phyloP scores from a whole-genome alignment of 106 monocot species.

The Hemerocallis citrina region DNA sequence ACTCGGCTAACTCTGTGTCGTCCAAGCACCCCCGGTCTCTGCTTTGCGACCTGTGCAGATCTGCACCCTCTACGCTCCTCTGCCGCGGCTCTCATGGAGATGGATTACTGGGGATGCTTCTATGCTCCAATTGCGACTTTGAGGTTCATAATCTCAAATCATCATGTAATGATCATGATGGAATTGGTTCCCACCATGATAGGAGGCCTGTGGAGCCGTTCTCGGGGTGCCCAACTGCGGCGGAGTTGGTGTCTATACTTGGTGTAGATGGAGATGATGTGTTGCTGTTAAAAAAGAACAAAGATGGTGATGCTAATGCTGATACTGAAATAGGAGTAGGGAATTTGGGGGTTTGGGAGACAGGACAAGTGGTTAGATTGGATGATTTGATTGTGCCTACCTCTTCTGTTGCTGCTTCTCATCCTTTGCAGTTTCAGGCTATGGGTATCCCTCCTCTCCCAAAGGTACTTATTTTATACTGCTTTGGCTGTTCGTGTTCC shows the following conservation, averaged over 20 bases:
- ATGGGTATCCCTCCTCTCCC: slow-evolving; percentile 30
- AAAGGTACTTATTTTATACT: too few relatives aligned
- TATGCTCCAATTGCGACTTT: slow-evolving; percentile 49
- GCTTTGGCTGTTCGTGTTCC: too few relatives aligned
- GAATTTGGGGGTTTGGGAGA: slow-evolving; percentile 26
- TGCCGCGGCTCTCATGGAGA: slow-evolving; percentile 25
- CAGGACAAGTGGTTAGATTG: slow-evolving; percentile 20
- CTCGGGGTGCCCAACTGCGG: slow-evolving; percentile 35
- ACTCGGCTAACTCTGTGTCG: slow-evolving; percentile 49
- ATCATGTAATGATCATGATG: too few relatives aligned
- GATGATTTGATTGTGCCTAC: slow-evolving; percentile 41
- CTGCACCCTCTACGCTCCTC: slow-evolving; percentile 28
- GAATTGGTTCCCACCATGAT: slow-evolving; percentile 16
- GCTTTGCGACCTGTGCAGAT: slow-evolving; percentile 39
- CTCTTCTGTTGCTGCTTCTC: background rate
- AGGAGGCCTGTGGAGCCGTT: slow-evolving; percentile 40
- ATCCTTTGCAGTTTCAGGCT: slow-evolving; percentile 33
- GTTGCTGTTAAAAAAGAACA: background rate
- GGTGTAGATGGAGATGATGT: slow-evolving; percentile 30
- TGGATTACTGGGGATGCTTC: slow-evolving; percentile 17
- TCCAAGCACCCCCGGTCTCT: slow-evolving; percentile 36
- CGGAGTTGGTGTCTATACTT: slow-evolving; percentile 23
- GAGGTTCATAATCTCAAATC: slow-evolving; percentile 17
- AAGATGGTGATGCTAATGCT: background rate
- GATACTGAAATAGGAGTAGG: slow-evolving; percentile 1